These are phyloP conservation scores for Mrakia frigida DNA, from an alignment of 768 basidiomycete species.

Conservation along the genomic window DNA sequence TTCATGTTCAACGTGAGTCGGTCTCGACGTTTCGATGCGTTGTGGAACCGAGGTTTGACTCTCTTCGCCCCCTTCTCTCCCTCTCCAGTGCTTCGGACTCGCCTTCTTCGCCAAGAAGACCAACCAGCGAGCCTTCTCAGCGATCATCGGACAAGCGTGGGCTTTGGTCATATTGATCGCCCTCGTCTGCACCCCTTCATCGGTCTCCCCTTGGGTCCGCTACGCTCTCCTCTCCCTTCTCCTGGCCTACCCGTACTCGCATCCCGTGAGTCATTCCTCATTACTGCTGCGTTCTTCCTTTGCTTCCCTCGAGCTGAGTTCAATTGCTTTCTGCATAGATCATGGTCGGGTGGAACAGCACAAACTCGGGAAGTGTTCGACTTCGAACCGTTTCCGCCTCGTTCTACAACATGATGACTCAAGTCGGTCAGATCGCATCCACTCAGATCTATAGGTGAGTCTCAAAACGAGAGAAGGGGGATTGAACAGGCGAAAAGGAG, in stretches of 20 bases:
- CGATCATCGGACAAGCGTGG: conserved; percentile 45
- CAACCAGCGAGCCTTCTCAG: too few relatives aligned
- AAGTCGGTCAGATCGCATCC: neutral
- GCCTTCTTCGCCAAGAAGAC: too few relatives aligned
- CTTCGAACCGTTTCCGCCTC: neutral
- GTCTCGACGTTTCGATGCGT: too few relatives aligned
- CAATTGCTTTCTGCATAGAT: neutral
- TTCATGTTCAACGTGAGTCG: conserved; percentile 44
- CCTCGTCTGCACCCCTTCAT: conserved; percentile 49
- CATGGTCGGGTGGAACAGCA: conserved; percentile 43
- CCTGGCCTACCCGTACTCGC: conserved; percentile 46
- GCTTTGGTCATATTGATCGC: conserved; percentile 58
- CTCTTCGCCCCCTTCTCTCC: too few relatives aligned
- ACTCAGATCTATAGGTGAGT: conserved; percentile 47
- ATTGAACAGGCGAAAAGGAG: too few relatives aligned
- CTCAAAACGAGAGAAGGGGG: too few relatives aligned
- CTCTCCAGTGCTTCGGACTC: too few relatives aligned
- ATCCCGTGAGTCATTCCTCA: conserved; percentile 10
- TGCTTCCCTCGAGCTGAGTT: neutral
- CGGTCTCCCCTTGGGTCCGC: conserved; percentile 34
- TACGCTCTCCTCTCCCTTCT: conserved; percentile 41
- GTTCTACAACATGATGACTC: conserved; percentile 2
- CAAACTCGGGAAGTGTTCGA: conserved; percentile 28
- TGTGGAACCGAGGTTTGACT: too few relatives aligned
- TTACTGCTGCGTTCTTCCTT: neutral